Base-by-base conservation (phyloP, 306 rosid species). In the Rosa rugosa region DNA sequence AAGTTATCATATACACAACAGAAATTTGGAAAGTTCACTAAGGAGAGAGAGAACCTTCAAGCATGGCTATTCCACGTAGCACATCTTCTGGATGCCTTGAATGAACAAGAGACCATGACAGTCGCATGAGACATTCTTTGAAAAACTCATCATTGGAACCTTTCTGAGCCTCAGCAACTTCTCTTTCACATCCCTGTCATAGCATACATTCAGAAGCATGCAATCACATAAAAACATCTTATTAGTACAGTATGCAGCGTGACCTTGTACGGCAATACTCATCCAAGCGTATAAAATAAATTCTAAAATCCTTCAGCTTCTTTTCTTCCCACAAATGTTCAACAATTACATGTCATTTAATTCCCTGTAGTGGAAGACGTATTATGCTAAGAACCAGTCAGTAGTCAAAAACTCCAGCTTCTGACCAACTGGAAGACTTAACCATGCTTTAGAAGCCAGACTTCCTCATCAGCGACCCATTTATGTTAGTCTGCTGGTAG, bases 81-180 rank as follows among this genome's bases (percentile, higher is more conserved):
- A 90, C 93, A 82, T 94, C 97, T 76, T 90, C 87, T 0, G 93
- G 83, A 4, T 82, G 90, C 77, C 89, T 88, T 0, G 98, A 92
- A 90, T 94, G 98, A 78, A 94, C 97, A 85, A 94, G 98, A 60
- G 98, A 90, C 98, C 98, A 92, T 18, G 98, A 90, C 64, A 94
- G 81, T 46, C 97, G 98, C 92, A 89, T 31, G 51, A 94, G 80
- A 85, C 88, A 84, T 46, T 94, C 96, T 73, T 90, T 80, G 87
- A 89, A 18, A 0, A 70, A 3, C 25, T 94, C 94, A 76, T 85
- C 88, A 60, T 90, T 77, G 53, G 94, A 80, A 77, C 83, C 82
- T n/a, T 87, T 87, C 53, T 78, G 88, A 18, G 91, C 97, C 63
- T 87, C 93, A 16, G 89, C 87, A 63, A 90, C 94, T 78, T 94